Evolutionary conservation across 805 yeast species (phyloP), one percentile per base, ranked within the genome.

Genomic region (Lipomyces sp.): DNA sequence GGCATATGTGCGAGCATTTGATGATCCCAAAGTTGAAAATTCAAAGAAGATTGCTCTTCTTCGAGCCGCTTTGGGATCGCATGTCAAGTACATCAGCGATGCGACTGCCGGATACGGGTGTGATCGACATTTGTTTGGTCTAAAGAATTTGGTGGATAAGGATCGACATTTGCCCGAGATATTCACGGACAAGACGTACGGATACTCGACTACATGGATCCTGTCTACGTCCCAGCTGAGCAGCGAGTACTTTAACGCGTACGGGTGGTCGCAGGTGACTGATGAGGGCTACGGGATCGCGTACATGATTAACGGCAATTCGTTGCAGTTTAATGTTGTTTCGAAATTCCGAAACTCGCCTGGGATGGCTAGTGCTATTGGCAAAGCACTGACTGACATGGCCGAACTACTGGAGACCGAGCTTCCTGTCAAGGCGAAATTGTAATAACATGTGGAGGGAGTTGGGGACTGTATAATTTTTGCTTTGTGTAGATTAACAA

Each of bases 191-290:
- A 90, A 96, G 13, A 81, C 90, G 70, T 91, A 84, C 76, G 77
- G 81, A 59, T 94, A 91, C 80, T 88, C 96, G 4, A 81, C 87
- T 39, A 85, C 90, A 57, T 94, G 99, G 99, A 87, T 84, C 77
- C 77, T 94, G 61, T 90, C 96, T 24, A 87, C 97, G 2, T 92
- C 97, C 1, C 98, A 94, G 79, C 83, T 94, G 71, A 89, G 95
- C 7, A 89, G 96, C 4, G 90, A 88, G 73, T 82, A 82, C 78
- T 90, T 92, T 79, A 92, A 92, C 77, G 93, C 96, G 56, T 94
- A 93, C 83, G 99, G 99, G 42, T 94, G 92, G 91, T 86, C 97
- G 24, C 97, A 96, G 77, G 98, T 95, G 59, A 87, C 90, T 73
- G 97, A 93, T 75, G 90, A 89, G 68, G 99, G 99, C 7, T 87